A percentile compares a stretch with the other conserved stretches of the same genome.
phyloP scores from a whole-genome alignment of 2,329 filamentous ascomycete genomes.

The Passalora sequoiae region DNA sequence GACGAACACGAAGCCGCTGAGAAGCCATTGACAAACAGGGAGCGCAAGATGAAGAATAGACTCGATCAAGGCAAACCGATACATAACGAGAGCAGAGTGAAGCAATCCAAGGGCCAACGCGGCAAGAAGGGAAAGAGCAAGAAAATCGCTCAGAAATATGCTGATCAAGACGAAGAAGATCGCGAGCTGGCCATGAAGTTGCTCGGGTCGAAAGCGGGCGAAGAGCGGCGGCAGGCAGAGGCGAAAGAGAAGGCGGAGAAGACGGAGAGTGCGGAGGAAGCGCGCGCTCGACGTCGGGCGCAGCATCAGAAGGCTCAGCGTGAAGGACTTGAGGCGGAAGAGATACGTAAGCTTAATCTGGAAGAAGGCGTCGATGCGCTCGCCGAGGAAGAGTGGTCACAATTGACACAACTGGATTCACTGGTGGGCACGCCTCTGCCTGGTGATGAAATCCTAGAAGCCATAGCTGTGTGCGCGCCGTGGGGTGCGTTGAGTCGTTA shows the following conservation, averaged over 20 bases:
- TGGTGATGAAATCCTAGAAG: constrained; percentile 74
- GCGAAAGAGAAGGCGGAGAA: constrained; percentile 55
- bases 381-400: constrained; percentile 33
- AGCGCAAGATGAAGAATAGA: constrained; percentile 10
- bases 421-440: constrained; percentile 72
- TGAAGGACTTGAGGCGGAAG: constrained; percentile 71
- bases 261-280: constrained; percentile 59
- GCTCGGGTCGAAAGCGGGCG: constrained; percentile 69
- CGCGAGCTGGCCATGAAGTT: constrained; percentile 74
- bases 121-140: constrained; percentile 80
- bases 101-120: constrained; percentile 40
- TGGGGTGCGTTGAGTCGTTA: constrained; percentile 62
- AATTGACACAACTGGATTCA: constrained; percentile 57
- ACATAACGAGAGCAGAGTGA: constrained; percentile 14
- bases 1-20: constrained; percentile 26
- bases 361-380: constrained; percentile 48
- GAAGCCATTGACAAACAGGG: constrained; percentile 25
- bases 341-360: constrained; percentile 55
- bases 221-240: constrained; percentile 64
- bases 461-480: constrained; percentile 58
- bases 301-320: constrained; percentile 75
- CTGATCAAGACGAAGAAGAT: constrained; percentile 90
- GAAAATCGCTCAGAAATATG: constrained; percentile 85
- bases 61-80: constrained; percentile 18
- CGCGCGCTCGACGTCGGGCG: constrained; percentile 66